Conservation (phyloP, 2,329 filamentous ascomycete genomes). For the Camillea tinctor region DNA sequence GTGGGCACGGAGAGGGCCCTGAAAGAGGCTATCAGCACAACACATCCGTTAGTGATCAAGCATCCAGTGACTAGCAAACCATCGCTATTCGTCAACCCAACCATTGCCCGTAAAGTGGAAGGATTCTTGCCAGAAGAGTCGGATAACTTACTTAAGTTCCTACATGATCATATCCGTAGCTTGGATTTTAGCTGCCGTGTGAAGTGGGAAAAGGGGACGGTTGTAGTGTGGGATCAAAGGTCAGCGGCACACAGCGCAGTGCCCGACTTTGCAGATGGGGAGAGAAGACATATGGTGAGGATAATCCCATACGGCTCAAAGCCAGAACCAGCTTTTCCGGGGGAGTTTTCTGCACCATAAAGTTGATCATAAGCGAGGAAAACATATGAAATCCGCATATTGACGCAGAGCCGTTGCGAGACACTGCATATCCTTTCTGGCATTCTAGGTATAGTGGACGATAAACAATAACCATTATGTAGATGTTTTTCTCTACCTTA, state of each 20-base stretch:
- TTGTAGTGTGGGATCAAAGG: slow-evolving; percentile 61
- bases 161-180: slow-evolving; percentile 51
- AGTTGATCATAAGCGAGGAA: too few species aligned
- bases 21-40: slow-evolving; percentile 54
- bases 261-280: slow-evolving; percentile 13
- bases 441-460: too few species aligned
- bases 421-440: too few species aligned
- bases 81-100: slow-evolving; percentile 62
- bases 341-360: slow-evolving; percentile 6
- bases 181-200: slow-evolving; percentile 64
- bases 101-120: slow-evolving; percentile 61
- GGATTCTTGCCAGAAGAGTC: slow-evolving; percentile 69
- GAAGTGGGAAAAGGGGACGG: slow-evolving; percentile 60
- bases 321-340: slow-evolving; percentile 12
- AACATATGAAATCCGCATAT: too few species aligned
- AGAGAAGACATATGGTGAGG: slow-evolving; percentile 16
- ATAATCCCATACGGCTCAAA: slow-evolving; percentile 11
- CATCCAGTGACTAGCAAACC: slow-evolving; percentile 69
- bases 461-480: too few species aligned
- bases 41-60: slow-evolving; percentile 64
- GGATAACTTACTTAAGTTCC: slow-evolving; percentile 63
- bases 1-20: slow-evolving; percentile 30
- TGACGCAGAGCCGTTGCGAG: too few species aligned
- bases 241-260: slow-evolving; percentile 11
- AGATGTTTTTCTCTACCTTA: too few species aligned